These are phyloP conservation scores for Patellifolia procumbens DNA, from an alignment of 179 eudicot genomes.

Conservation along the genomic window DNA sequence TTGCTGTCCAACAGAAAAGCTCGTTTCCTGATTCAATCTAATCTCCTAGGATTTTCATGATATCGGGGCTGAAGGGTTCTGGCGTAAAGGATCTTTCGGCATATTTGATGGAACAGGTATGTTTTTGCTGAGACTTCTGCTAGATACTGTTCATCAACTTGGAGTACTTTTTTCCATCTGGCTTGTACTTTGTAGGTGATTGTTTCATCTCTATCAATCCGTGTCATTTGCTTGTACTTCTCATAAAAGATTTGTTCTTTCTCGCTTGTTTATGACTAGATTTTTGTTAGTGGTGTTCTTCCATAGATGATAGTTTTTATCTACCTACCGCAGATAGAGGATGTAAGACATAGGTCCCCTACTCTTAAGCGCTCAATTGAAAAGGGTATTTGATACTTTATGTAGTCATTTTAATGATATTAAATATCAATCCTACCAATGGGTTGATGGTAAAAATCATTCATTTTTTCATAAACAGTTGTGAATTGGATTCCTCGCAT, in stretches of 20 bases:
- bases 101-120: conserved; percentile 84
- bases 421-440: no score
- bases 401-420: no score
- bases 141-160: not conserved
- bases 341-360: not conserved
- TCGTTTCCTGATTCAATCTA: conserved; percentile 14
- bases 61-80: conserved; percentile 91
- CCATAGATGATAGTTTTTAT: not conserved
- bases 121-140: conserved; percentile 10
- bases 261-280: no score
- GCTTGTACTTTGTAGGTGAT: not conserved
- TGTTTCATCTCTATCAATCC: no score
- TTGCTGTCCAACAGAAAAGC: conserved; percentile 8
- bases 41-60: conserved; percentile 70
- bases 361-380: not conserved
- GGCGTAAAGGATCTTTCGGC: conserved; percentile 80
- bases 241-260: not conserved
- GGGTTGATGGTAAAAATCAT: no score
- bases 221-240: not conserved
- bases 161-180: not conserved
- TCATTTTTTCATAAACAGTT: no score
- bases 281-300: not conserved
- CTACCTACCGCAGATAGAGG: not conserved
- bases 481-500: no score
- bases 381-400: not conserved